Base-by-base conservation (phyloP, 768 basidiomycete species). In the Tylopilus plumbeoviolaceoides region DNA sequence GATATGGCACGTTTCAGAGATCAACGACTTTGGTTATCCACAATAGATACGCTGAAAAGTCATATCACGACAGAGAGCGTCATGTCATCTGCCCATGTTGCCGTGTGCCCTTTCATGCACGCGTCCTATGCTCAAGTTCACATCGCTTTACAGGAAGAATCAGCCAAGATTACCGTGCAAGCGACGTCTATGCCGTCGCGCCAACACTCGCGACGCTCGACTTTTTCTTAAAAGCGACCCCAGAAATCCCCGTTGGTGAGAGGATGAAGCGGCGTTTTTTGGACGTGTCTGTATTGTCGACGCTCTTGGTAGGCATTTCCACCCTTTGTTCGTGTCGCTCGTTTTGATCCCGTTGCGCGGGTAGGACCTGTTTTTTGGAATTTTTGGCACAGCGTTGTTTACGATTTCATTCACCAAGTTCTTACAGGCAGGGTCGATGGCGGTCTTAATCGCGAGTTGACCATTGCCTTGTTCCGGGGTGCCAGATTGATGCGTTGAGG, bases 51-150 rank as follows among this genome's bases (percentile, higher is more conserved):
- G 1, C 76, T 99, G 44, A 98, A 99, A 72, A 87, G 88, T 53
- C 98, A 97, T 69, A 98, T 99, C 57, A 99, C 97, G 20, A 98
- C 95, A 0, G 95, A 98, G 72, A 94, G 94, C 59, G 85, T 98
- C 40, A 87, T 95, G 55, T 89, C 87, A 4, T 79, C 90, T 5
- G 80, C 87, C n/a, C 82, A 87, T 55, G 90, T 89, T 39, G 85
- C 89, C 39, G 94, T 95, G 60, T 20, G 86, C 59, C 30, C 27
- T 33, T 43, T 49, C 30, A 12, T 5, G 12, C 12, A 44, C 11
- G 27, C 39, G 4, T 4, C 52, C 28, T 45, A 54, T 27, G 8
- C 38, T 17, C 10, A 12, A 25, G 44, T 44, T 59, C 51, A 57
- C 45, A 12, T 12, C 3, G 25, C 23, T 30, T 59, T 41, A 12